Conservation (phyloP, 352 stramenopile species). For the Phytophthora syringae region DNA sequence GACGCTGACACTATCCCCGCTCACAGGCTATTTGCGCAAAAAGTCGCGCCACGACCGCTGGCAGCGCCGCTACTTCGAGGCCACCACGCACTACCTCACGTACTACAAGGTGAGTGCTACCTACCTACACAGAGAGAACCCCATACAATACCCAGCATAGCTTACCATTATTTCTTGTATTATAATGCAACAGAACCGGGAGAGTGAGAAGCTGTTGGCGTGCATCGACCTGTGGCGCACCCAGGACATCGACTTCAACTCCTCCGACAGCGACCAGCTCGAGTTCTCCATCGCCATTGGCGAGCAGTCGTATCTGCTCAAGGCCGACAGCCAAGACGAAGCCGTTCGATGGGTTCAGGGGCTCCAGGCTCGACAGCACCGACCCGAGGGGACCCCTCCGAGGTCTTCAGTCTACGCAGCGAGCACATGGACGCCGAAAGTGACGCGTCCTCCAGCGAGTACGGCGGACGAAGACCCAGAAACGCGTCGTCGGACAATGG, state of each 20-base stretch:
- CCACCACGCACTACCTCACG: constrained; percentile 97
- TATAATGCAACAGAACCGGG: constrained; percentile 52
- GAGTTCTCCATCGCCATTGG: constrained; percentile 89
- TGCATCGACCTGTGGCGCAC: constrained; percentile 91
- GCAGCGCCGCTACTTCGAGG: constrained; percentile 99
- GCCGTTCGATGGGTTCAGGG: constrained; percentile 57
- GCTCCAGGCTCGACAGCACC: constrained; percentile 70
- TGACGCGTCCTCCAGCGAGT: constrained; percentile 84
- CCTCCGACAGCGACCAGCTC: constrained; percentile 57
- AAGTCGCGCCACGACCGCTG: constrained; percentile 93
- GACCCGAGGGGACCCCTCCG: constrained; percentile 76
- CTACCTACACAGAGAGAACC: constrained; percentile 4
- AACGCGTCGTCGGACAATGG: constrained; percentile 66
- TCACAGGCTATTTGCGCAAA: constrained; percentile 91
- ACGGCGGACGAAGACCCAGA: constrained; percentile 47
- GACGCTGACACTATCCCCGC: constrained; percentile 7
- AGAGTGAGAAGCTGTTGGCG: constrained; percentile 88
- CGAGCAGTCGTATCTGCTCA: constrained; percentile 88
- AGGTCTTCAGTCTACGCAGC: constrained; percentile 83
- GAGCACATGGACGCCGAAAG: constrained; percentile 86
- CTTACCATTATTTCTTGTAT: neutral
- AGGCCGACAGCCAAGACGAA: constrained; percentile 77
- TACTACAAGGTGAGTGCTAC: constrained; percentile 95
- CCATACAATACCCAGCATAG: neutral
- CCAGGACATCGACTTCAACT: constrained; percentile 77